Base-by-base conservation (phyloP, 192 early-diverging fungal species). In the Funneliformis geosporum region DNA sequence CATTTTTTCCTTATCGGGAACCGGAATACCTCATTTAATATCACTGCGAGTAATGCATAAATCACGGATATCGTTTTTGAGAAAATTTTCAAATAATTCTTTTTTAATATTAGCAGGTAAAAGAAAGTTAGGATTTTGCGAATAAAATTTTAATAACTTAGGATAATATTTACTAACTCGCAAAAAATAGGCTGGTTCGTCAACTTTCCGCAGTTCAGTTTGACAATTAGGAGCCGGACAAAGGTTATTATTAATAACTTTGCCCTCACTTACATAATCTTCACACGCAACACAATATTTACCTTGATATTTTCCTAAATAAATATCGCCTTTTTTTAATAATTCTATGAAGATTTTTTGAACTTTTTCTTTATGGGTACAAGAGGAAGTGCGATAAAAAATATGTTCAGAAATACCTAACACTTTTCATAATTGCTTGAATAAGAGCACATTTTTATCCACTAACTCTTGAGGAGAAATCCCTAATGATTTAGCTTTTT, bases 371-470 rank as follows among this genome's bases (percentile, higher is more conserved):
- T 27, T 5, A 27, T 67, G 5, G 27, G 12, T 5, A 27, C 10
- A 25, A 67, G 66, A 67, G 28, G 66, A 67, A 40, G 66, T 67
- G 66, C 66, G 66, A 27, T 67, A 67, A 28, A 67, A 67, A 67
- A 28, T 67, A 27, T 67, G 66, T 28, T 67, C 27, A 14, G 66
- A 67, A 27, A 67, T 67, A 27, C 39, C 39, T 67, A 67, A 67
- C 12, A 14, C 66, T 67, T 67, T 67, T 14, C 66, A 67, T 67
- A 67, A 14, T 67, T 67, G 2, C 25, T 67, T 7, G 14, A 67
- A 67, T 14, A 67, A 25, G 4, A 14, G 25, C 4, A 67, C 66
- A 67, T 67, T 67, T 67, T 67, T 5, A 28, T 67, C 66, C 12
- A 67, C 66, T 67, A 67, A 27, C 28, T 67, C 4, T 40, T 67